Conservation (phyloP, 2,329 filamentous ascomycete genomes). For the Hymenoscyphus fructigenus region DNA sequence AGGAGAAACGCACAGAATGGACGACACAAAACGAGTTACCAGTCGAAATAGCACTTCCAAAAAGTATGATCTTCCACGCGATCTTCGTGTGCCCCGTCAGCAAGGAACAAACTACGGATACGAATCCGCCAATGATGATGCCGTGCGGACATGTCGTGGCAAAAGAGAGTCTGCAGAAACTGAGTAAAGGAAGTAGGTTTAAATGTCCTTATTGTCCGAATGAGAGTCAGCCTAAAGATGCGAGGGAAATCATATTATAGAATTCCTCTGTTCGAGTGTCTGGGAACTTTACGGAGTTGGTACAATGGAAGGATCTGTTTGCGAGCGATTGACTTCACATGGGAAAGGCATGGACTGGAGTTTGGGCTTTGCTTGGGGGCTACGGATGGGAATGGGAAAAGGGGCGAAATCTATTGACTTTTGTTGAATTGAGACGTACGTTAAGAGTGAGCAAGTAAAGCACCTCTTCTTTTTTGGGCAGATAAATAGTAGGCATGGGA, state of each 20-base stretch:
- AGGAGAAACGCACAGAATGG: slow-evolving; percentile 90
- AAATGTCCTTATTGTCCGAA: slow-evolving; percentile 96
- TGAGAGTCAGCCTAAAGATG: slow-evolving; percentile 77
- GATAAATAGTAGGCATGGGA: not conserved
- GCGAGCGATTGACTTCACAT: not conserved
- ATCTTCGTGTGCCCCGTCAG: slow-evolving; percentile 98
- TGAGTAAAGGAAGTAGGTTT: slow-evolving; percentile 77
- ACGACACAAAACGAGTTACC: slow-evolving; percentile 88
- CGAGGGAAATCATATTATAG: slow-evolving; percentile 42
- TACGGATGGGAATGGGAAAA: not conserved
- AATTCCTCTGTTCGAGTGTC: not conserved
- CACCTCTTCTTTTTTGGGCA: not conserved
- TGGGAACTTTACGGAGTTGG: not conserved
- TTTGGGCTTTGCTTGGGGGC: not conserved
- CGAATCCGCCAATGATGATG: slow-evolving; percentile 95
- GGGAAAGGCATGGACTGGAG: not conserved
- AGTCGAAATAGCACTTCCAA: slow-evolving; percentile 64
- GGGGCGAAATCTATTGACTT: not conserved
- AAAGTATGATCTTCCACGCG: slow-evolving; percentile 75
- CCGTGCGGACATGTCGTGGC: slow-evolving; percentile 94
- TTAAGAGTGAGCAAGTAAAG: no score
- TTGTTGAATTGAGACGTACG: not conserved
- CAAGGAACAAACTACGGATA: slow-evolving; percentile 91
- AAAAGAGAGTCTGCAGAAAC: slow-evolving; percentile 73
- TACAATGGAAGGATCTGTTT: not conserved